These are phyloP conservation scores for Bipolaris oryzae DNA, from an alignment of 2,329 filamentous ascomycete genomes.

Conservation along the genomic window DNA sequence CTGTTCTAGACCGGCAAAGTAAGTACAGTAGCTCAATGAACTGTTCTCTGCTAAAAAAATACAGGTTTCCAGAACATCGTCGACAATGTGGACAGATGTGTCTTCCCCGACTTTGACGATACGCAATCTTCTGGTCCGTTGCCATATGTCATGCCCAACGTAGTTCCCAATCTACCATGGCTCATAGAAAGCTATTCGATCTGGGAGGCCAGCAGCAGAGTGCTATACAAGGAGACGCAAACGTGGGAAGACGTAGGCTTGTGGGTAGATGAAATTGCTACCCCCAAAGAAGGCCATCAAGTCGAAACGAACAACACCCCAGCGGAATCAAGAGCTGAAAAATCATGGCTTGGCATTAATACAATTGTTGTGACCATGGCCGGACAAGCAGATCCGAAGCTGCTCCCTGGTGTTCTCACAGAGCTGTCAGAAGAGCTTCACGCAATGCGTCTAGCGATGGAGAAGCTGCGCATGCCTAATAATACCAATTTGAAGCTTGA, in stretches of 20 bases:
- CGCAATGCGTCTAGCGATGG: constrained; percentile 19
- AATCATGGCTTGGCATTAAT: constrained; percentile 2
- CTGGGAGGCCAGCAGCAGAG: constrained; percentile 16
- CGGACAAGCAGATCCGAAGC: not conserved
- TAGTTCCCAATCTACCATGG: constrained; percentile 15
- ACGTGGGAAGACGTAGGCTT: not conserved
- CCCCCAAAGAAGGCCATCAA: not conserved
- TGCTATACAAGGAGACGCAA: constrained; percentile 19
- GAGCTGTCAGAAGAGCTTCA: constrained; percentile 6
- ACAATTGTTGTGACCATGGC: not conserved
- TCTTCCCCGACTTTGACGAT: constrained; percentile 34
- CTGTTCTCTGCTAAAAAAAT: constrained; percentile 11
- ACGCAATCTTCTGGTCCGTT: constrained; percentile 5
- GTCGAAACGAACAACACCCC: constrained; percentile 1
- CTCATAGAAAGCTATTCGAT: constrained; percentile 12
- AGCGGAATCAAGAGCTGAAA: constrained; percentile 3
- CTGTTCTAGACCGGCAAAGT: constrained; percentile 28
- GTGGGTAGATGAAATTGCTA: not conserved
- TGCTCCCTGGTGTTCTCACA: not conserved
- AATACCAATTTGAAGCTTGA: constrained; percentile 13
- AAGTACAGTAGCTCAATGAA: constrained; percentile 4
- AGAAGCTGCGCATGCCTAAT: constrained; percentile 15
- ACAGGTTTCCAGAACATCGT: constrained; percentile 28
- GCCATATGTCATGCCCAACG: constrained; percentile 22
- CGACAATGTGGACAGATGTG: constrained; percentile 37